Conservation (phyloP, 495 filamentous ascomycete genomes). For the Xylaria palmicola region DNA sequence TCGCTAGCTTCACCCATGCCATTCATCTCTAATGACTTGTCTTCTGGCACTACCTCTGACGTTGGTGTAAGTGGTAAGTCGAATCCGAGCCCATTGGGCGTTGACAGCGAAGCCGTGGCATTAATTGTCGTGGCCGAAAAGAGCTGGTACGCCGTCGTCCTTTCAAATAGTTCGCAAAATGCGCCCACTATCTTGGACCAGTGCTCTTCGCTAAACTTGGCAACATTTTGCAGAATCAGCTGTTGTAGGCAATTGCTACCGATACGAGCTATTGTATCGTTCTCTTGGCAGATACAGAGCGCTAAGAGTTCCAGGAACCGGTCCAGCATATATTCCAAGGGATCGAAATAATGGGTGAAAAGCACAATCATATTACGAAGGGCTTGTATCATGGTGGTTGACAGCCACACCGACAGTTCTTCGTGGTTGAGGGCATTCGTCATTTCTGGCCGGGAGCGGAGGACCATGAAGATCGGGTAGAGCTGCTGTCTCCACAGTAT, state of each 20-base stretch:
- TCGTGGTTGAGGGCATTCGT: constrained; percentile 89
- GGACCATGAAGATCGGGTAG: constrained; percentile 96
- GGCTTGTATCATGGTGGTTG: constrained; percentile 98
- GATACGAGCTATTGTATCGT: constrained; percentile 96
- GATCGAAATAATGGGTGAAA: constrained; percentile 97
- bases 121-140: constrained; percentile 79
- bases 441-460: constrained; percentile 95
- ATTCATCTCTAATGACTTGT: constrained; percentile 63
- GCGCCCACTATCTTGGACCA: constrained; percentile 93
- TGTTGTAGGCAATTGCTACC: constrained; percentile 97
- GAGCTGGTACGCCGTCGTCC: constrained; percentile 89
- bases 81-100: constrained; percentile 45
- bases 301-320: constrained; percentile 89
- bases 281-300: constrained; percentile 97
- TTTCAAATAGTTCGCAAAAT: constrained; percentile 92
- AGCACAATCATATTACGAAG: constrained; percentile 96
- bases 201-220: constrained; percentile 80
- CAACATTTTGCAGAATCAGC: constrained; percentile 91
- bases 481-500: constrained; percentile 95
- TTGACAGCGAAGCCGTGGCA: constrained; percentile 41
- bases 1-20: constrained; percentile 44
- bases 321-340: constrained; percentile 94
- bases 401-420: constrained; percentile 97
- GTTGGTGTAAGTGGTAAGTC: constrained; percentile 41
- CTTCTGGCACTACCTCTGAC: constrained; percentile 42